Base-by-base conservation (phyloP, 768 basidiomycete genomes). In the Epithele typhae region DNA sequence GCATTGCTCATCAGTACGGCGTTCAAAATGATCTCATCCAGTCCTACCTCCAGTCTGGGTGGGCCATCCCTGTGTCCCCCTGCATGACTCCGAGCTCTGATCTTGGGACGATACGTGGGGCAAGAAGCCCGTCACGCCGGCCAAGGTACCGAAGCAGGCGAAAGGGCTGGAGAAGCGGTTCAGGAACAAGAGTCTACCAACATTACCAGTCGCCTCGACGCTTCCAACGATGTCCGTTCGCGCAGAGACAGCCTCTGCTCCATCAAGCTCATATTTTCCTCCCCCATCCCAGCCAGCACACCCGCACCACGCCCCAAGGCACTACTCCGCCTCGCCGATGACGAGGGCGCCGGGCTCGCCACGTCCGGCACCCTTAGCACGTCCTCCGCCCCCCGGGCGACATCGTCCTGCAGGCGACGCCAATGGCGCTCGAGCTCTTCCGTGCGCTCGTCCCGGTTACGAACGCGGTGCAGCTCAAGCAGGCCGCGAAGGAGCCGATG, bases 401-500 rank as follows among this genome's bases (percentile, higher is more conserved):
- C 2, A 66, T 82, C 18, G 70, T 93, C 21, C 58, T 77, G 36
- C 77, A 83, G 52, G 73, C 84, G 1, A 75, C 84, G 15, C 69
- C 79, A 2, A 75, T 83, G 15, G 72, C 82, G 2, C 70, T 95
- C 45, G 92, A 94, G 44, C 68, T 96, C 8, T 87, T 82, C 65
- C 77, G 86, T 35, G 88, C 89, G 1, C 62, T 96, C 21, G 81
- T 87, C 60, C 90, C 90, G 11, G 73, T 87, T 27, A 72, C 73
- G 25, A 80, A 79, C 49, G 63, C 69, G 0, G 56, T 68, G 30
- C 67, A 71, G 37, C 63, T 87, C 24, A 60, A 60, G 19, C 63
- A 71, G 30, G 68, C 74, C 0, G 68, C 82, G 9, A 78, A 78
- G 17, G 65, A 71, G 22, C 70, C 76, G 1, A 82, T 95, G 76